These are phyloP conservation scores for Flueggea neowawraea DNA, from an alignment of 441 rosid species.

Conservation along the genomic window DNA sequence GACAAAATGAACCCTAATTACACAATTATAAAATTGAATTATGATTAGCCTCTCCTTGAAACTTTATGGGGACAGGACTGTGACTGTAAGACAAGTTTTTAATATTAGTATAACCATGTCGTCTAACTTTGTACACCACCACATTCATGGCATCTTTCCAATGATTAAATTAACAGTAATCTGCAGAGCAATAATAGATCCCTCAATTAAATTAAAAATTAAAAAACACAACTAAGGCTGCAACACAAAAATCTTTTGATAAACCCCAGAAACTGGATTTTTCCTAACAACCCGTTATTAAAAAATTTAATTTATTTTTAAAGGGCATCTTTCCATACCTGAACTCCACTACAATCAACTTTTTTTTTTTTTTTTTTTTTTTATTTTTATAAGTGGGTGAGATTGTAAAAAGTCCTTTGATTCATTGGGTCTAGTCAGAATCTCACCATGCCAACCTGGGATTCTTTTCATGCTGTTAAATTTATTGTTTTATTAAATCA, in stretches of 20 bases:
- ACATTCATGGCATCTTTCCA: conserved; percentile 48
- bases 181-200: conserved; percentile 42
- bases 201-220: conserved; percentile 8
- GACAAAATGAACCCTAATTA: neutral
- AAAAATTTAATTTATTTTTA: conserved; percentile 5
- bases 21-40: conserved; percentile 16
- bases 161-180: conserved; percentile 15
- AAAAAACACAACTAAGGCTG: conserved; percentile 17
- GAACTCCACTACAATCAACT: conserved; percentile 40
- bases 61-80: conserved; percentile 34
- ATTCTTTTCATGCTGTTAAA: conserved; percentile 33
- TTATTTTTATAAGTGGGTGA: conserved; percentile 10
- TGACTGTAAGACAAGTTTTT: conserved; percentile 14
- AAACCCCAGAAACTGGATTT: conserved; percentile 27
- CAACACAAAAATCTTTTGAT: conserved; percentile 25
- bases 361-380: conserved; percentile 15
- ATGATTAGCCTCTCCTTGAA: conserved; percentile 31
- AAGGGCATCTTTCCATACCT: conserved; percentile 46
- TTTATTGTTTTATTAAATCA: conserved; percentile 2
- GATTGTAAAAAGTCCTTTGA: conserved; percentile 24
- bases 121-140: conserved; percentile 10
- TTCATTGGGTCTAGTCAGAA: conserved; percentile 57
- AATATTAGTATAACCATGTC: neutral
- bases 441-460: conserved; percentile 66
- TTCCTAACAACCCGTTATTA: conserved; percentile 16